Percentiles rank a stretch among this genome's conserved stretches.
Conservation (phyloP, 257 asterid genomes). For the Misopates orontium region DNA sequence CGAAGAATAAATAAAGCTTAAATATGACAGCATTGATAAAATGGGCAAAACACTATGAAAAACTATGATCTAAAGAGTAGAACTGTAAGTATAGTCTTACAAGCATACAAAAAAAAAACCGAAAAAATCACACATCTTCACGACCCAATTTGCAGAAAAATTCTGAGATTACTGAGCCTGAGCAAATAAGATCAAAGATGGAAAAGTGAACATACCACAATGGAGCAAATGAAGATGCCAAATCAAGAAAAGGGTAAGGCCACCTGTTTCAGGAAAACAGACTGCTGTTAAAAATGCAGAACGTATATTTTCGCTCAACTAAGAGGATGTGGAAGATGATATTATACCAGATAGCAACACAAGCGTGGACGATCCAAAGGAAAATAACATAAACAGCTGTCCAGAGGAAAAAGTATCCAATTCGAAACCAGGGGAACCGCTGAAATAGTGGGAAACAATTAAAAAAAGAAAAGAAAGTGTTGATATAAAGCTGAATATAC, state of each 20-base stretch:
- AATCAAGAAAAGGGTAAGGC: constrained; percentile 95
- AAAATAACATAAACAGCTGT: constrained; percentile 67
- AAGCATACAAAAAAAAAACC: background rate
- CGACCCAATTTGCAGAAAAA: background rate
- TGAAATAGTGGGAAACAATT: constrained; percentile 35
- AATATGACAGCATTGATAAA: too few species aligned
- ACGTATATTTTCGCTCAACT: background rate
- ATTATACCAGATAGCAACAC: constrained; percentile 64
- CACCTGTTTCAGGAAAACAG: constrained; percentile 60
- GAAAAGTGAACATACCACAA: constrained; percentile 58
- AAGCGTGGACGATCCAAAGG: constrained; percentile 84
- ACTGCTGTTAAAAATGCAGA: background rate
- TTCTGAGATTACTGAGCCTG: background rate
- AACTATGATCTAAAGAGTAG: too few species aligned
- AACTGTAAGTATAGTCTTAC: too few species aligned
- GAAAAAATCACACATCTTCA: background rate
- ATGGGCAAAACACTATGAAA: too few species aligned
- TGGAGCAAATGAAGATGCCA: constrained; percentile 84
- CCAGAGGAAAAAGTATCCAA: constrained; percentile 84
- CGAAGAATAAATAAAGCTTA: background rate
- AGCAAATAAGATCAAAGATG: too few species aligned
- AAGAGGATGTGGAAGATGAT: background rate
- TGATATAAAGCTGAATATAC: background rate
- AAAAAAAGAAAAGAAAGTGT: background rate
- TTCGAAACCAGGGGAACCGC: constrained; percentile 95